Base-by-base conservation (phyloP, 768 basidiomycete species). In the Coprinopsis strossmayeri region DNA sequence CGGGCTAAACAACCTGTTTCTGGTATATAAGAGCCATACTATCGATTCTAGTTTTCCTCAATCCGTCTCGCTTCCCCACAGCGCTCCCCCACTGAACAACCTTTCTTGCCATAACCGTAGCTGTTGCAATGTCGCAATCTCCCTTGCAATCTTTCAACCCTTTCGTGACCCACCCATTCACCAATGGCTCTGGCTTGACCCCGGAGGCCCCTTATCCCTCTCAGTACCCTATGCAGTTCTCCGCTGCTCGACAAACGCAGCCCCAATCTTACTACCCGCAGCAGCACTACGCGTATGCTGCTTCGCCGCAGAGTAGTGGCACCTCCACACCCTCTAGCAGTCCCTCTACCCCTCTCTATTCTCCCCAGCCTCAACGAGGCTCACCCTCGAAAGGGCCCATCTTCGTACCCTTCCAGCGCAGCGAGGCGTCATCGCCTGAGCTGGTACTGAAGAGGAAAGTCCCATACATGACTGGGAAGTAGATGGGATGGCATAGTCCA, bases 101-200 rank as follows among this genome's bases (percentile, higher is more conserved):
- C 34, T 40, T 45, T 51, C 34, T 34, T 35, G 23, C 45, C 50
- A 26, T 25, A 10, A 17, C 27, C 49, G n/a, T 32, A 34, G 47
- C 24, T 48, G 17, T 42, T 43, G 43, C 39, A 44, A 71, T 69
- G 69, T 30, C 64, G 1, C 63, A 58, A 30, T 66, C 66, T 42
- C 58, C 64, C 1, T 51, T 66, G 55, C 63, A 66, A 18, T 74
- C 76, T 20, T 82, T 82, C 57, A 68, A 82, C 66, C 79, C 79
- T 34, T 75, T 76, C 57, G 76, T 73, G 18, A 70, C 69, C 17
- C 78, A 82, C 59, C 77, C 79, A 9, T 83, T 82, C 69, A 81
- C 77, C 28, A 72, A 72, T 47, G 64, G 57, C 50, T 70, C 65
- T 37, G 71, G 70, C 24, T 51, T 72, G 39, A 45, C 60, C 7